Evolutionary conservation across 176 grass and related monocot genomes (phyloP), one percentile per base, ranked within the genome.

Genomic region (Carex littledalei): DNA sequence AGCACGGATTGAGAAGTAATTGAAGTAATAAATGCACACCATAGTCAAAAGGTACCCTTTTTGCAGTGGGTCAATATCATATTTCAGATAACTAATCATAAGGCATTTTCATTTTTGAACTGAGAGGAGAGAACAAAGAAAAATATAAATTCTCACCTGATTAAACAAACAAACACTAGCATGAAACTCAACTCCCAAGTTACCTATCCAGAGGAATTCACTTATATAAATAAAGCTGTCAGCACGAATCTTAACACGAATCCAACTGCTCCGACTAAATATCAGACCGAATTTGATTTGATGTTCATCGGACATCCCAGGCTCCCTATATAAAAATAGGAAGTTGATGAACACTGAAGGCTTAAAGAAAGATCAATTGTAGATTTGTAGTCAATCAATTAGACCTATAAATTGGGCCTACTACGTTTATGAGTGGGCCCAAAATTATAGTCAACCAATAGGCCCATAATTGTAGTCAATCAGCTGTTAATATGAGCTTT

Each of bases 1-100:
- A 78, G 73, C 50, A 78, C 24, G 73, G 24, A 32, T 32, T 78
- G 73, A 31, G 49, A 78, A 78, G 73, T 78, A 78, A 78, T 56
- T 55, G 73, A 78, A 56, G 73, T 78, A 31, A 78, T 56, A 54
- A 78, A 56, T 78, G 73, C 73, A 56, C 14, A 17, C 43, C 45
- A 55, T 8, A 8, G 73, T 78, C 73, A 78, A 78, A 78, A 56
- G 24, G 47, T 15, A 55, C 68, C 68, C 3, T 31, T 29, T 78
- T 49, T 54, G 8, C 0, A 26, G 24, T 78, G 31, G 14, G 73
- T 78, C 50, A 55, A 78, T 78, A 26, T 78, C 73, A 78, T 76
- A 76, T 78, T 78, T 78, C 49, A 76, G 20, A 31, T 56, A 56
- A 55, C 24, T 9, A 55, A 78, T 78, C 22, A 56, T 4, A 78